Evolutionary conservation across 106 monocot genomes (phyloP).

Genomic region (Ottelia alismoides): DNA sequence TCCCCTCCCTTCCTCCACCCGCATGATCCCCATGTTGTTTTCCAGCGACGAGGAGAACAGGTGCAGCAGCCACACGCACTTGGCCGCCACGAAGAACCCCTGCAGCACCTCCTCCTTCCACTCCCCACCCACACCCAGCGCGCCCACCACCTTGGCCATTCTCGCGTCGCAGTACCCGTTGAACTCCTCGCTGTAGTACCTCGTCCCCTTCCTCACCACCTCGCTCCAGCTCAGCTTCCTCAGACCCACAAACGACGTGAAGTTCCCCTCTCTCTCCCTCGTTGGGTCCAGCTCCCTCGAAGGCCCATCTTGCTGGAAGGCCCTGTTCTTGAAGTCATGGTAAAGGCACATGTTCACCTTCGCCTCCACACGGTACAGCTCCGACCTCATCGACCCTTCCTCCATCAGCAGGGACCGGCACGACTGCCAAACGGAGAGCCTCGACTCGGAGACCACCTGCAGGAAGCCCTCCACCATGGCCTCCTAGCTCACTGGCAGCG

Average conservation of each 20-base stretch:
- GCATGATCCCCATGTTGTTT: slow-evolving; percentile 42
- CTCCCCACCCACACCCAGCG: slow-evolving; percentile 30
- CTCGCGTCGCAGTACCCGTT: slow-evolving; percentile 69
- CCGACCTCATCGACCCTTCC: too few relatives aligned
- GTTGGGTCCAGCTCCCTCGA: slow-evolving; percentile 50
- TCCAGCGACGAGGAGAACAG: slow-evolving; percentile 64
- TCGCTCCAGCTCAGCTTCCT: slow-evolving; percentile 77
- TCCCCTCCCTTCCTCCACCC: slow-evolving; percentile 48
- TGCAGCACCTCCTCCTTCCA: slow-evolving; percentile 68
- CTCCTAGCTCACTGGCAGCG: too few relatives aligned
- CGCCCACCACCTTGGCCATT: slow-evolving; percentile 43
- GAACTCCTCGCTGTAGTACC: slow-evolving; percentile 57
- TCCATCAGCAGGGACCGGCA: too few relatives aligned
- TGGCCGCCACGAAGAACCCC: slow-evolving; percentile 57
- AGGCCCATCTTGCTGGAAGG: slow-evolving; percentile 45
- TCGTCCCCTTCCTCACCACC: slow-evolving; percentile 60
- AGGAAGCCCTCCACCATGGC: too few relatives aligned
- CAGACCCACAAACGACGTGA: slow-evolving; percentile 53
- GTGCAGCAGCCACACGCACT: slow-evolving; percentile 80
- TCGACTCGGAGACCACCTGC: too few relatives aligned
- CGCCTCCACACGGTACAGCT: slow-evolving; percentile 71
- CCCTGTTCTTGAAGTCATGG: slow-evolving; percentile 78
- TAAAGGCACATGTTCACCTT: slow-evolving; percentile 45
- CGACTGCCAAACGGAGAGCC: too few relatives aligned
- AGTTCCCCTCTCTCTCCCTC: slow-evolving; percentile 43